Evolutionary conservation across 495 filamentous ascomycete genomes (phyloP).

Genomic region (Aspergillus incahuasiensis): DNA sequence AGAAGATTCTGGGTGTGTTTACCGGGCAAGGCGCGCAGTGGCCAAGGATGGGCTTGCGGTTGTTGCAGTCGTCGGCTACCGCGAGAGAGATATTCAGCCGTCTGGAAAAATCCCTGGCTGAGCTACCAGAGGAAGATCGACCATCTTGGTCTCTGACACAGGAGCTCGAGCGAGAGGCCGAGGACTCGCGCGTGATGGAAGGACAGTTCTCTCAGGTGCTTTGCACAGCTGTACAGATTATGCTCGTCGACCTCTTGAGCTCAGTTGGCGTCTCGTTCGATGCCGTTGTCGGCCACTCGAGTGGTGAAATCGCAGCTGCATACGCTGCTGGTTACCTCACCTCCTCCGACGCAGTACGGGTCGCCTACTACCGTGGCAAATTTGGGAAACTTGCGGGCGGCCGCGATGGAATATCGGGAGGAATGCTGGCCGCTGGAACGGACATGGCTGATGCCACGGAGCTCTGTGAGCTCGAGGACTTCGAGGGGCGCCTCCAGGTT

Average conservation of each 20-base stretch:
- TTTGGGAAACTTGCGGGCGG: not conserved
- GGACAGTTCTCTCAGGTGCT: constrained; percentile 43
- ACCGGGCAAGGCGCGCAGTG: constrained; percentile 74
- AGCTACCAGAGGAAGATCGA: constrained; percentile 16
- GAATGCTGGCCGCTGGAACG: not conserved
- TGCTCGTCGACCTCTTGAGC: not conserved
- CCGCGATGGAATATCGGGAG: not conserved
- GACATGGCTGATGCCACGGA: not conserved
- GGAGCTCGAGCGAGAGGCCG: constrained; percentile 19
- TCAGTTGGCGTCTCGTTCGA: constrained; percentile 2
- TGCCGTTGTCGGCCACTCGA: constrained; percentile 55
- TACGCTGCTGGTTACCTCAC: constrained; percentile 20
- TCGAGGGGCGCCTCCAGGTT: not conserved
- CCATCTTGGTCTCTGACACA: constrained; percentile 19
- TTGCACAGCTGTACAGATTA: constrained; percentile 14
- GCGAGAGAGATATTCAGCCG: not conserved
- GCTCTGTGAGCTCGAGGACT: not conserved
- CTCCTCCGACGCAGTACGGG: not conserved
- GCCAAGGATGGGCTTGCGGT: constrained; percentile 49
- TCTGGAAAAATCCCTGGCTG: constrained; percentile 7
- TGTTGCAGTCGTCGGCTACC: constrained; percentile 22
- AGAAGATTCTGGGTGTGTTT: constrained; percentile 26
- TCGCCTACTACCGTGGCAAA: not conserved
- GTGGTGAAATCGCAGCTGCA: constrained; percentile 53
- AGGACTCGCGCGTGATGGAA: constrained; percentile 21